Evolutionary conservation across 179 eudicot genomes (phyloP), one percentile per base, ranked within the genome.

Genomic region (Amaranthus tricolor): DNA sequence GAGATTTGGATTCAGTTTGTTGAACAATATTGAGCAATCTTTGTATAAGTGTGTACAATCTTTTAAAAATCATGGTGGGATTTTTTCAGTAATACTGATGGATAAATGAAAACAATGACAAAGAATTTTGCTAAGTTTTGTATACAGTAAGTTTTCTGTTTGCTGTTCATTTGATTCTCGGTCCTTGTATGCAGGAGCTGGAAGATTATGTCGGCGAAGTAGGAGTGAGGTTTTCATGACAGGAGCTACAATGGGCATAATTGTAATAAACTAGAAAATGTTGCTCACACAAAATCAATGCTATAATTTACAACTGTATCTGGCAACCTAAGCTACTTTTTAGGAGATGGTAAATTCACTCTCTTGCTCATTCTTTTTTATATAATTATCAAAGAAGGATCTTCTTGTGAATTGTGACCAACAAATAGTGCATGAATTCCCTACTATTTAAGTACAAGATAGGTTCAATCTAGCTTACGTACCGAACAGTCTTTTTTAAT

Each of bases 231-330:
- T 59, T 78, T 57, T 67, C 63, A 70, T 78, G 77, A 78, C 77
- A 16, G 45, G 16, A 20, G 16, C 49, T 47, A 43, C 54, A 6
- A 40, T 62, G 57, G 70, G 67, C 56, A 74, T 62, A 67, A 56
- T 62, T 62, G 51, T 69, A 31, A 62, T 62, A 51, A 74, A 56
- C 63, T 19, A 57, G 75, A 31, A 59, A 66, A 72, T 54, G 56
- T 53, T 61, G 71, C 69, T 77, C 81, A 81, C 81, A 77, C 84
- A 74, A 50, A 73, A 70, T 47, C 70, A 65, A 74, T 77, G 84
- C 47, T 47, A 55, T 67, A 49, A 62, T 70, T 66, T 75, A 79
- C 73, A 69, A 76, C 66, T 61, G 49, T 74, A 31, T 31, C 40
- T 21, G 7, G 59, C 61, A 55, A 79, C 72, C 78, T 74, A 79